A percentile compares a stretch with the other conserved stretches of the same genome.
Conservation (phyloP, 148 eudicot species). For the Chenopodium album region DNA sequence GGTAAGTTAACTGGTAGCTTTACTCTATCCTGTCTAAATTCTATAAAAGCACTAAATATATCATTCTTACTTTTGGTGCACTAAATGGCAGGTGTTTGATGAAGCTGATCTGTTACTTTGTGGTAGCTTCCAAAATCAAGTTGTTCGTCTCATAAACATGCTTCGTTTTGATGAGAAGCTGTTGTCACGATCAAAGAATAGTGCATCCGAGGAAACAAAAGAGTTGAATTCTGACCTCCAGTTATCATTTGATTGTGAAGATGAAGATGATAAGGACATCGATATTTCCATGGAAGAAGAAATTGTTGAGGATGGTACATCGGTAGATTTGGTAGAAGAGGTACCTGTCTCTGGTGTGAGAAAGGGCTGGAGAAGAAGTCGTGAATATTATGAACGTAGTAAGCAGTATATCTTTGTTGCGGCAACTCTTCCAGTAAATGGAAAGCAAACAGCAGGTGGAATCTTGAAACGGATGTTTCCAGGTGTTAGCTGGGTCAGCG, state of each 20-base stretch:
- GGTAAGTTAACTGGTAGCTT: conserved; percentile 40
- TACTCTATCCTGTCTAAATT: background rate
- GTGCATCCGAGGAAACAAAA: conserved; percentile 26
- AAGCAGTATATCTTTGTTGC: conserved; percentile 94
- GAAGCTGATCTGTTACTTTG: conserved; percentile 93
- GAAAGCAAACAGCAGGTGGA: conserved; percentile 89
- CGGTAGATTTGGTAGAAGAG: conserved; percentile 29
- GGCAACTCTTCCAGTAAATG: conserved; percentile 92
- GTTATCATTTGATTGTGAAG: conserved; percentile 32
- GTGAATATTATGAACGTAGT: conserved; percentile 68
- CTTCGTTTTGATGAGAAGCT: conserved; percentile 90
- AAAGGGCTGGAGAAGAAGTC: conserved; percentile 78
- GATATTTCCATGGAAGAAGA: conserved; percentile 34
- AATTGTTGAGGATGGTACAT: conserved; percentile 23
- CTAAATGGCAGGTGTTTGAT: conserved; percentile 75
- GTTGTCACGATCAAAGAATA: conserved; percentile 45
- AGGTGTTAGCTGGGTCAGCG: conserved; percentile 84
- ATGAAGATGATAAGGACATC: conserved; percentile 29
- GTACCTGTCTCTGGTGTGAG: conserved; percentile 29
- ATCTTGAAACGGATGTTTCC: conserved; percentile 78
- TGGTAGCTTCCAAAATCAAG: conserved; percentile 92
- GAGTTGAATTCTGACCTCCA: conserved; percentile 31
- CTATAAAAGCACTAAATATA: background rate
- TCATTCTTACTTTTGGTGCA: conserved; percentile 4
- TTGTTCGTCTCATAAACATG: conserved; percentile 84